phyloP scores from a whole-genome alignment of 2,329 filamentous ascomycete genomes.

The Stemphylium beticola region DNA sequence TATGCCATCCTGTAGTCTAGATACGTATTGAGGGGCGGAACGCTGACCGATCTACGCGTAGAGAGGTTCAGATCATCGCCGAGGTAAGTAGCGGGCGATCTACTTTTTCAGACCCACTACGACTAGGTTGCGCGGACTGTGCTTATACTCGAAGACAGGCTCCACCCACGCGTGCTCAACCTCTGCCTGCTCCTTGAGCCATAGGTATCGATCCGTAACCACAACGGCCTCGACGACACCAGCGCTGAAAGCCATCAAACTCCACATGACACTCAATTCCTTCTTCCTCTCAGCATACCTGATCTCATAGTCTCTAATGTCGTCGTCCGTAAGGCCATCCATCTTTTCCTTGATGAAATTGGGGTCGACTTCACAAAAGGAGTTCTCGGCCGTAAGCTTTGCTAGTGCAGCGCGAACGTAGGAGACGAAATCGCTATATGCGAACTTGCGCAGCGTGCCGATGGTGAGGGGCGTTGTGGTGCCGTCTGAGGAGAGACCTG shows the following conservation, averaged over 20 bases:
- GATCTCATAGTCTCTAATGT: conserved; percentile 73
- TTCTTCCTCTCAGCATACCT: conserved; percentile 72
- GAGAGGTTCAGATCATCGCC: neutral
- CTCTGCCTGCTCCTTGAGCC: conserved; percentile 76
- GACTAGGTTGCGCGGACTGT: conserved; percentile 89
- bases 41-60: neutral
- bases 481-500: conserved; percentile 47
- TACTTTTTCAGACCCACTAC: conserved; percentile 84
- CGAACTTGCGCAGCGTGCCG: conserved; percentile 80
- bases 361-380: conserved; percentile 45
- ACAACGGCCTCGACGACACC: conserved; percentile 88
- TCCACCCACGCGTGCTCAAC: conserved; percentile 86
- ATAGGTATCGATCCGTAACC: conserved; percentile 88
- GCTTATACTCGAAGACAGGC: conserved; percentile 84
- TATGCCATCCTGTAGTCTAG: neutral
- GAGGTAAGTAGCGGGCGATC: neutral
- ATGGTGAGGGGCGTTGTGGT: conserved; percentile 84
- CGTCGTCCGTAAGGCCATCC: conserved; percentile 72
- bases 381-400: conserved; percentile 64
- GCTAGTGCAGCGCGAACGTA: conserved; percentile 82
- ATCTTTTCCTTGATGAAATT: conserved; percentile 69
- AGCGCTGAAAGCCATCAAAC: conserved; percentile 93
- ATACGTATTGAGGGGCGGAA: neutral
- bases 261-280: conserved; percentile 88
- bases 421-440: conserved; percentile 74